Evolutionary conservation across 2,329 filamentous ascomycete species (phyloP).

Genomic region (Mycosphaerella sp.): DNA sequence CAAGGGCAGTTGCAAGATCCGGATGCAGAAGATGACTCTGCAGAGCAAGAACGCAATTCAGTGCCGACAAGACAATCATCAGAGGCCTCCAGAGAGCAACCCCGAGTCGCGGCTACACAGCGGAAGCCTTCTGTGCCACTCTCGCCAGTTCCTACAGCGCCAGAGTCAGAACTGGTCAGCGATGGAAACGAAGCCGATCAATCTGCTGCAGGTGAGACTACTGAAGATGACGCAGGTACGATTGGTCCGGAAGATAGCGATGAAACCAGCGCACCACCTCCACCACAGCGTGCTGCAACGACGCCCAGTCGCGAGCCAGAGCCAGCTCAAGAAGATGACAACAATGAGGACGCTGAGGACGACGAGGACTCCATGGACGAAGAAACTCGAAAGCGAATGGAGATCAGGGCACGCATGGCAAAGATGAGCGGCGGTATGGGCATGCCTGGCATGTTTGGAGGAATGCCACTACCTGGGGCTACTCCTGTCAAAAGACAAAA

Average conservation of each 20-base stretch:
- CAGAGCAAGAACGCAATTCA: constrained; percentile 23
- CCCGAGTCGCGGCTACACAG: constrained; percentile 34
- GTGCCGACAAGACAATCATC: constrained; percentile 36
- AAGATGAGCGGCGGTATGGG: constrained; percentile 98
- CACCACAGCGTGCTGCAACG: constrained; percentile 38
- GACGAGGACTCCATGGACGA: constrained; percentile 83
- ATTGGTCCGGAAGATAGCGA: constrained; percentile 71
- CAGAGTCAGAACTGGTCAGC: constrained; percentile 50
- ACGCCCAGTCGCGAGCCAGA: constrained; percentile 39
- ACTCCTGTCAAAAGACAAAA: constrained; percentile 47
- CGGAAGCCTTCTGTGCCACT: constrained; percentile 36
- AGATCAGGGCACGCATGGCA: constrained; percentile 90
- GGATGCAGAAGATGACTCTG: constrained; percentile 34
- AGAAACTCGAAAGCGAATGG: constrained; percentile 76
- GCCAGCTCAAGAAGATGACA: constrained; percentile 47
- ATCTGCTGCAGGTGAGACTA: constrained; percentile 56
- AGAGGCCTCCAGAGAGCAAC: constrained; percentile 34
- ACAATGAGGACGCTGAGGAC: constrained; percentile 57
- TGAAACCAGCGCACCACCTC: constrained; percentile 45
- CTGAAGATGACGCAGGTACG: constrained; percentile 55
- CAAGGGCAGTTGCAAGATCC: constrained; percentile 32
- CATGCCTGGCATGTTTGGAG: constrained; percentile 80
- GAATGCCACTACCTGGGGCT: constrained; percentile 54
- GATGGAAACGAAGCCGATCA: constrained; percentile 62
- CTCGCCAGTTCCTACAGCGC: constrained; percentile 32